These are phyloP conservation scores for Limonomyces culmigenus DNA, from an alignment of 1,284 basidiomycete genomes.

Conservation along the genomic window DNA sequence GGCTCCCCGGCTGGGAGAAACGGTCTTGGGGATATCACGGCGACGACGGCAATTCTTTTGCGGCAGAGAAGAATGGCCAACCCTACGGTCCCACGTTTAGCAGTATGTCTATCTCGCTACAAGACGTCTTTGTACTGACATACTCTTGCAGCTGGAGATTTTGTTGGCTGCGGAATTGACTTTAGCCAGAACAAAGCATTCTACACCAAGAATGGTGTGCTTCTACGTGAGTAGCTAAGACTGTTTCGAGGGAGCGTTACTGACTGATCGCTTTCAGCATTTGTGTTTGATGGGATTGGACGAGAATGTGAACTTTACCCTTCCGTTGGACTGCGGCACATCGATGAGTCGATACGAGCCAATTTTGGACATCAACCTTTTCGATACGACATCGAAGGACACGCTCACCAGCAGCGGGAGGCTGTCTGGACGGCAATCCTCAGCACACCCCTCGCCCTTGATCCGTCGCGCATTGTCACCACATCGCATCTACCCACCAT, in stretches of 20 bases:
- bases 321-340: conserved; percentile 72
- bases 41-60: conserved; percentile 76
- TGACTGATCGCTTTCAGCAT: conserved; percentile 22
- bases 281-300: conserved; percentile 61
- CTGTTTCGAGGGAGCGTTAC: not conserved
- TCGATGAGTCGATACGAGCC: conserved; percentile 52
- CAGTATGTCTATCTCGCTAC: conserved; percentile 25
- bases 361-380: conserved; percentile 83
- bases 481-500: conserved; percentile 5
- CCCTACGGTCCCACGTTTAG: conserved; percentile 65
- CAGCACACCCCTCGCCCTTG: conserved; percentile 20
- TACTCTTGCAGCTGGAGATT: conserved; percentile 47
- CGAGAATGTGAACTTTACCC: conserved; percentile 54
- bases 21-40: conserved; percentile 91
- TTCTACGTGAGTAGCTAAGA: conserved; percentile 38
- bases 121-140: conserved; percentile 4
- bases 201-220: conserved; percentile 77
- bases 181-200: conserved; percentile 67
- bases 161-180: conserved; percentile 82
- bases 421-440: conserved; percentile 48
- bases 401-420: conserved; percentile 52
- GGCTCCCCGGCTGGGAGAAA: conserved; percentile 80
- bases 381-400: conserved; percentile 73
- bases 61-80: conserved; percentile 53
- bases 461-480: not conserved